Base-by-base conservation (phyloP, 495 filamentous ascomycete genomes). In the Viridothelium virens region DNA sequence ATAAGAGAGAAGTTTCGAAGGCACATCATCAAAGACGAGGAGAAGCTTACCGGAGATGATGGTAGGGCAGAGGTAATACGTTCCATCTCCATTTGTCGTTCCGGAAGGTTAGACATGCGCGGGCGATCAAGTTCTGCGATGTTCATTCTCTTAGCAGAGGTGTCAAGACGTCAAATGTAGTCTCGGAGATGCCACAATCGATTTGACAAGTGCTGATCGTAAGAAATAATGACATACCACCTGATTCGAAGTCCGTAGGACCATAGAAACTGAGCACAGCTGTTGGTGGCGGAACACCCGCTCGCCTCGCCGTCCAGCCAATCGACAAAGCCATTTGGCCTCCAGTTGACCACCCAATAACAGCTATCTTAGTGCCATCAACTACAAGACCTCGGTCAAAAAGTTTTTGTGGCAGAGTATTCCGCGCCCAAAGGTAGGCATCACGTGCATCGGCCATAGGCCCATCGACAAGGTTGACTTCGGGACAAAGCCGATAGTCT, bases 401-500 rank as follows among this genome's bases (percentile, higher is more conserved):
- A 11, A 7, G 10, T 9, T 38, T 7, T 14, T 4, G 36, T 7
- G 64, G 64, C 1, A 66, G 64, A 25, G 16, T 38, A 14, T 6
- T 14, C 6, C 53, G 53, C 9, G 9, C 56, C 64, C 64, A 66
- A 36, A 12, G 9, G 18, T 63, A 25, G 2, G 64, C 47, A 16
- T 63, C 41, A 9, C 48, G 11, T 4, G 63, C 64, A 44, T 66
- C 64, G 10, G 5, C 5, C 47, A 66, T 66, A 5, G 64, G 10
- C 6, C 64, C 64, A 16, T 63, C 56, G 6, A 38, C 18, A 39
- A 66, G 3, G 31, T 38, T 25, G 4, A 62, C 25, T 31, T 66
- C 64, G 14, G 64, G 64, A 6, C 64, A 66, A 4, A 66, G 64
- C 5, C 64, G 53, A 44, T 66, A 66, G 25, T 66, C 64, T 6